Evolutionary conservation across 768 basidiomycete genomes (phyloP).

Genomic region (Mrakia hoshinonis): DNA sequence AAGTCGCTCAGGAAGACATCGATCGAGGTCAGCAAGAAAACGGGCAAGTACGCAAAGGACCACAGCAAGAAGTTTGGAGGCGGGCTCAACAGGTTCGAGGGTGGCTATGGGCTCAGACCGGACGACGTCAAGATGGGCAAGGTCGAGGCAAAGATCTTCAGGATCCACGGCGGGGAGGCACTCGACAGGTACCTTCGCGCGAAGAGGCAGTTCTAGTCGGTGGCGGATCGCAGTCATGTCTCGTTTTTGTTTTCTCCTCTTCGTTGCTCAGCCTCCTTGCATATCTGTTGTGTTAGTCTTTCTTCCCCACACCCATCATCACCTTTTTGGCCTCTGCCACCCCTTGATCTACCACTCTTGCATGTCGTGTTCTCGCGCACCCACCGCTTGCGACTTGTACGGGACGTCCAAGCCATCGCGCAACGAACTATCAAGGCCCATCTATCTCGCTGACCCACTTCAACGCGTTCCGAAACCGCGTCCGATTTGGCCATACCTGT

Average conservation of each 20-base stretch:
- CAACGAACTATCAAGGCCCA: background rate
- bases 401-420: no score
- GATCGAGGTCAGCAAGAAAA: background rate
- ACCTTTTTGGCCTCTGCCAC: background rate
- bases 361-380: background rate
- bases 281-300: background rate
- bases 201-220: constrained; percentile 7
- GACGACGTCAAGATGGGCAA: background rate
- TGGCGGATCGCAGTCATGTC: background rate
- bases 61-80: background rate
- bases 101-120: background rate
- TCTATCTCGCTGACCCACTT: background rate
- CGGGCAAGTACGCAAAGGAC: background rate
- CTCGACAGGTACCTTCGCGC: constrained; percentile 19
- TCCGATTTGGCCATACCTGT: background rate
- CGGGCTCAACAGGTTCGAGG: constrained; percentile 16
- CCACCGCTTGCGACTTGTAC: background rate
- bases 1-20: no score
- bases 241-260: background rate
- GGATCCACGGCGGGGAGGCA: constrained; percentile 9
- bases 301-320: background rate
- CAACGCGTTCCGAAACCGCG: background rate
- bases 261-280: background rate
- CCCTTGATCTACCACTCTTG: background rate
- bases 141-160: constrained; percentile 7